Evolutionary conservation across 495 filamentous ascomycete genomes (phyloP).

Genomic region (Penicillium cinerascens): DNA sequence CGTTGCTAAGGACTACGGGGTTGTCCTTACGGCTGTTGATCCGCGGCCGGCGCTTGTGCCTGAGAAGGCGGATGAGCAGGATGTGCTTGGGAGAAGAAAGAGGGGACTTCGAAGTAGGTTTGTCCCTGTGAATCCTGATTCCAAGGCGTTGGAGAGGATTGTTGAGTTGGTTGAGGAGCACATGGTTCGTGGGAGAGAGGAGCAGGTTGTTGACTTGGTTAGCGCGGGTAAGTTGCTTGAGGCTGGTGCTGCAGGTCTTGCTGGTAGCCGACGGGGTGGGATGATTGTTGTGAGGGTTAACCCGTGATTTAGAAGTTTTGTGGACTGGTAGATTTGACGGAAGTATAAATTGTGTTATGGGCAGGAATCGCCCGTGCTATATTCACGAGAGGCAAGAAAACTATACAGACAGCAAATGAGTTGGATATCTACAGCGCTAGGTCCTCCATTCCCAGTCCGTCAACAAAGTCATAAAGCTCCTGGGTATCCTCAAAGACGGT

Average conservation of each 20-base stretch:
- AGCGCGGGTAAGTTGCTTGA: slow-evolving; percentile 28
- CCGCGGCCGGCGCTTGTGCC: slow-evolving; percentile 20
- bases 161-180: slow-evolving; percentile 33
- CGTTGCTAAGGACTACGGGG: slow-evolving; percentile 35
- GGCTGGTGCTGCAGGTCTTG: slow-evolving; percentile 26
- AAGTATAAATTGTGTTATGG: neutral
- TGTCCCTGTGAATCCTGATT: slow-evolving; percentile 39
- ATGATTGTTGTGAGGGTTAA: slow-evolving; percentile 40
- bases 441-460: slow-evolving; percentile 36
- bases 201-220: slow-evolving; percentile 31
- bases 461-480: slow-evolving; percentile 55
- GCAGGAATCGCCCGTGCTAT: neutral
- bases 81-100: slow-evolving; percentile 17
- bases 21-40: slow-evolving; percentile 38
- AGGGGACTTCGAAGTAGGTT: slow-evolving; percentile 32
- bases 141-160: slow-evolving; percentile 26
- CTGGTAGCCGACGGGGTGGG: slow-evolving; percentile 23
- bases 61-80: slow-evolving; percentile 7
- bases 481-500: slow-evolving; percentile 71
- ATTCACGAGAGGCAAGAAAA: neutral
- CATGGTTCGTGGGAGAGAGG: slow-evolving; percentile 28
- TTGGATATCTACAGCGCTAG: slow-evolving; percentile 11
- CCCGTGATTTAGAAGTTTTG: neutral
- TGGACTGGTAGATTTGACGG: too few species aligned
- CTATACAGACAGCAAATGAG: neutral